Conservation (phyloP, 306 rosid genomes). For the Myrica gale region DNA sequence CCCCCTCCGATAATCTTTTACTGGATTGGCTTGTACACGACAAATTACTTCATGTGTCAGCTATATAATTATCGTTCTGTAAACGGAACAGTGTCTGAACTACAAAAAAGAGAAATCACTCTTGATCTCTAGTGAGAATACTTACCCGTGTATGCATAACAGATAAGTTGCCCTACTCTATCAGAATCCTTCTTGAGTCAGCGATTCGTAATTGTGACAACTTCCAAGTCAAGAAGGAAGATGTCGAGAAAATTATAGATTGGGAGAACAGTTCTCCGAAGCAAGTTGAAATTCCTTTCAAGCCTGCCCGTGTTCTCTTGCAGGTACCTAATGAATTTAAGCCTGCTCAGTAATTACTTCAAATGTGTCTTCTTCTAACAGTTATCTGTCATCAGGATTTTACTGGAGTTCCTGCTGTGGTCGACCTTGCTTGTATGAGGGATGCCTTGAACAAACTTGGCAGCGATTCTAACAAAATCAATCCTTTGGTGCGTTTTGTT, state of each 20-base stretch:
- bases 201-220: conserved; percentile 87
- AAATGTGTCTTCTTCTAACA: conserved; percentile 9
- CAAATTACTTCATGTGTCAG: not conserved
- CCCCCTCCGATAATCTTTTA: not conserved
- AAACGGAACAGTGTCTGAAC: not conserved
- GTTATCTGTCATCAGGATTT: conserved; percentile 56
- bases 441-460: conserved; percentile 96
- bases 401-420: conserved; percentile 93
- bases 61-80: not conserved
- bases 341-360: not conserved
- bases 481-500: conserved; percentile 68
- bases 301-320: conserved; percentile 92
- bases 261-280: conserved; percentile 70
- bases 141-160: conserved; percentile 23
- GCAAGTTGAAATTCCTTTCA: conserved; percentile 93
- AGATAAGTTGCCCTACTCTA: conserved; percentile 81
- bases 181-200: conserved; percentile 70
- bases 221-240: conserved; percentile 85
- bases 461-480: conserved; percentile 82
- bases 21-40: not conserved
- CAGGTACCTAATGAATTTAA: conserved; percentile 54
- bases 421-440: conserved; percentile 94
- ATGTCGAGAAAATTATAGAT: conserved; percentile 85
- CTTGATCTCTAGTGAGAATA: conserved; percentile 13
- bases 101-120: not conserved